Base-by-base conservation (phyloP, 1,284 basidiomycete genomes). In the Cutaneotrichosporon sp. region DNA sequence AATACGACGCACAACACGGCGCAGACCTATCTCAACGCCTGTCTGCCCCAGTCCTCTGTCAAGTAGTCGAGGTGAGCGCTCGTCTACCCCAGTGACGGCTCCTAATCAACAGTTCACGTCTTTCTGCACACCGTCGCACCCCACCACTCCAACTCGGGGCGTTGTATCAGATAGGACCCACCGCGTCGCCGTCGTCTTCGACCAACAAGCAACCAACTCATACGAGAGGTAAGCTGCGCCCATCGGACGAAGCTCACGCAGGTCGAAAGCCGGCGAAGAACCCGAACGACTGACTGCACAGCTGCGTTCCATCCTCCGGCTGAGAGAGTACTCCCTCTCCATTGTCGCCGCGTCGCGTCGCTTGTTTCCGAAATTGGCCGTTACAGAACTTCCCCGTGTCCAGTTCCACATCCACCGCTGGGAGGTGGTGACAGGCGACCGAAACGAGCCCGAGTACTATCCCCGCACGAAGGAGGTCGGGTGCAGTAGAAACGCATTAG, bases 1-100 rank as follows among this genome's bases (percentile, higher is more conserved):
- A 51, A 8, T 66, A 69, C 46, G 63, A 71, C 46, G 50, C 48
- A 35, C 19, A 50, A 16, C 41, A 70, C 50, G 66, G 68, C n/a
- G 59, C 63, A 5, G 60, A 67, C 49, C 46, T 63, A 14, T 39
- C 50, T 1, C 33, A 45, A 10, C 27, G 41, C 3, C 48, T 49
- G 35, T 47, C 34, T 11, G 53, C 59, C 17, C 32, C 52, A 1
- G 35, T 46, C 10, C 55, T 53, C 26, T 59, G 52, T 24, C 68
- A 71, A 51, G 26, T 71, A 5, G 49, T 61, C 34, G 39, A 62
- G 42, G 68, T 67, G 57, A 51, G 42, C 22, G 3, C 2, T 9
- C 14, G 5, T 22, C 12, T 4, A 8, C 10, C 11, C 12, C 5
- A 6, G 7, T 12, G 7, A 29, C 29, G 10, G 9, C 4, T 31